Percentiles rank a stretch among this genome's conserved stretches.
phyloP scores from a whole-genome alignment of 345 rosid species.

The Anastatica hierochuntica region DNA sequence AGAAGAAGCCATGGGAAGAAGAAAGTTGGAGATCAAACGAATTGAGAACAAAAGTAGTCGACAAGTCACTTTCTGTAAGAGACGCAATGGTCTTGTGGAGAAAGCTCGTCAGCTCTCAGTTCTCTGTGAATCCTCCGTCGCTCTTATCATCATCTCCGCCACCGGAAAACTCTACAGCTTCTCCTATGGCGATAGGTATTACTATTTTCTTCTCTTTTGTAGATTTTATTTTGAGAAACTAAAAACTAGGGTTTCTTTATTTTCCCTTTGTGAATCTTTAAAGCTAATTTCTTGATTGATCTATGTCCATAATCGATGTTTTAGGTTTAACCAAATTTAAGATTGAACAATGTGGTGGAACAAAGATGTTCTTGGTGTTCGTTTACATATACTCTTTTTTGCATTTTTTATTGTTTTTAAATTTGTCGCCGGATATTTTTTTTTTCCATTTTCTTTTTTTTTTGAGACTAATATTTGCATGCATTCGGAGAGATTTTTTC shows the following conservation, averaged over 20 bases:
- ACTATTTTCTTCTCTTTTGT: background rate
- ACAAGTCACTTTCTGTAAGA: constrained; percentile 58
- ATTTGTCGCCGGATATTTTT: background rate
- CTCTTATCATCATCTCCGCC: constrained; percentile 45
- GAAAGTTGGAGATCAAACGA: constrained; percentile 51
- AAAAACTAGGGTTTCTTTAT: background rate
- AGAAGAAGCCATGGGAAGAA: constrained; percentile 35
- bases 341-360: constrained; percentile 1
- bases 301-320: background rate
- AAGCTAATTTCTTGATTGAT: background rate
- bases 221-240: background rate
- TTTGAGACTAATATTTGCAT: constrained; percentile 2
- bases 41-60: constrained; percentile 58
- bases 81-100: constrained; percentile 56
- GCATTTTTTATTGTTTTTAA: too few species aligned
- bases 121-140: constrained; percentile 59
- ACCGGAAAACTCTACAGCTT: constrained; percentile 43
- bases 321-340: constrained; percentile 4
- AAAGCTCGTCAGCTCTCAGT: constrained; percentile 60
- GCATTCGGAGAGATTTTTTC: background rate
- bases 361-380: constrained; percentile 15
- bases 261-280: background rate
- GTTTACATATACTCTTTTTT: background rate
- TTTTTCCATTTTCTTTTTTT: background rate
- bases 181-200: constrained; percentile 36